Base-by-base conservation (phyloP, 2,329 filamentous ascomycete genomes). In the Cladobotryum protrusum region DNA sequence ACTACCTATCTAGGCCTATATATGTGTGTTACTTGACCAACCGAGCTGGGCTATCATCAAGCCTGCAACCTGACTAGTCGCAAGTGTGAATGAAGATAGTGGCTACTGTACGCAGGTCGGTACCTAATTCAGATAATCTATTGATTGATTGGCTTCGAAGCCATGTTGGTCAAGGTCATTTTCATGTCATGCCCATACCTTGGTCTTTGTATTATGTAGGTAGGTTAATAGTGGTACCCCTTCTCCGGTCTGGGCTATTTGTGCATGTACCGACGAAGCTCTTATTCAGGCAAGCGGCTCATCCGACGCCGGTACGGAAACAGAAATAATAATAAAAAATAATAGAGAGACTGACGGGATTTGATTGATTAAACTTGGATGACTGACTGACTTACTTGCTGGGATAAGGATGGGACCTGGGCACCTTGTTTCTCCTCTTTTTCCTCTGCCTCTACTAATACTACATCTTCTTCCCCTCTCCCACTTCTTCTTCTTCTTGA, bases 221-320 rank as follows among this genome's bases (percentile, higher is more conserved):
- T n/a, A n/a, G n/a, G n/a, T n/a, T n/a, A n/a, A n/a, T n/a, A n/a
- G n/a, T n/a, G 7, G 24, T 29, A 29, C 24, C 24, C 11, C 24
- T 29, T 29, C 24, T 29, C 19, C 39, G 43, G 42, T 48, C 39
- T 20, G 29, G 40, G 46, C 46, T n/a, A 37, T 47, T 36, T 37
- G 43, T 34, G 43, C 43, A 32, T 42, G 37, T 37, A 24, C 39
- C 18, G 37, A 47, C 20, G 20, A 29, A n/a, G 14, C 17, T 37
- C 12, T n/a, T 37, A 13, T 42, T 18, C 13, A 20, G 15, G 39
- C 24, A 45, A 36, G 42, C 47, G 47, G 47, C 47, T 49, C 47
- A 47, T 50, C 48, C 48, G 48, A 46, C 19, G 39, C 41, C 47
- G 37, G 46, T 36, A 37, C 45, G 18, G 45, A 41, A 20, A 29